Evolutionary conservation across 2,329 filamentous ascomycete genomes (phyloP).

Genomic region (Ascochyta viciae-villosae): DNA sequence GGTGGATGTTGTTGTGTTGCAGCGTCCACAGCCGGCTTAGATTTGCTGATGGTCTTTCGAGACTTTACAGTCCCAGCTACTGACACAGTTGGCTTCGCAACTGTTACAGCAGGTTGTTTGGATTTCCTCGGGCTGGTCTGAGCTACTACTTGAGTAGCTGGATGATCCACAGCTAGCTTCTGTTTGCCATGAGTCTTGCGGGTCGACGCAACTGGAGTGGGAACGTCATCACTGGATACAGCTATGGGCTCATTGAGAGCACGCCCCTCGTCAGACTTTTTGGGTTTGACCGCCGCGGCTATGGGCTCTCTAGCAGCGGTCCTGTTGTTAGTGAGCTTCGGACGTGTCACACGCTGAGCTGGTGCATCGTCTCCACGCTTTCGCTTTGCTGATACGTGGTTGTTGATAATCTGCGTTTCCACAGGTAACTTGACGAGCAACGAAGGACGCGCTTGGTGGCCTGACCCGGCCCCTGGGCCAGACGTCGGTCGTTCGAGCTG

Average conservation of each 20-base stretch:
- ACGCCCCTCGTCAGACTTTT: background rate
- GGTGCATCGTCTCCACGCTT: background rate
- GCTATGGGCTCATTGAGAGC: background rate
- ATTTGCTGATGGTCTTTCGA: background rate
- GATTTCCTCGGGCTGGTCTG: background rate
- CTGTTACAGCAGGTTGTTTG: background rate
- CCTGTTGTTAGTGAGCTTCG: background rate
- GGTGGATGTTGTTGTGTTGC: background rate
- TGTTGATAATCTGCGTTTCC: background rate
- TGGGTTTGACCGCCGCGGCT: background rate
- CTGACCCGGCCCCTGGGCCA: background rate
- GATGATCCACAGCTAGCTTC: background rate
- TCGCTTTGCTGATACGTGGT: background rate
- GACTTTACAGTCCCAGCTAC: background rate
- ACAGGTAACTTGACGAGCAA: background rate
- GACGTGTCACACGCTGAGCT: constrained; percentile 10
- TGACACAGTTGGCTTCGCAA: background rate
- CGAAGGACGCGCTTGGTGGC: background rate
- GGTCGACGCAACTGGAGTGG: background rate
- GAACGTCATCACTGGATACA: background rate
- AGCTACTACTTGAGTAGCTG: background rate
- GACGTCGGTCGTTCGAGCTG: background rate
- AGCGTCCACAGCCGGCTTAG: background rate
- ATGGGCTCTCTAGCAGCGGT: background rate
- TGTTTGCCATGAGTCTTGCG: constrained; percentile 1